Evolutionary conservation across 345 rosid species (phyloP).

Genomic region (Cardamine occulta): DNA sequence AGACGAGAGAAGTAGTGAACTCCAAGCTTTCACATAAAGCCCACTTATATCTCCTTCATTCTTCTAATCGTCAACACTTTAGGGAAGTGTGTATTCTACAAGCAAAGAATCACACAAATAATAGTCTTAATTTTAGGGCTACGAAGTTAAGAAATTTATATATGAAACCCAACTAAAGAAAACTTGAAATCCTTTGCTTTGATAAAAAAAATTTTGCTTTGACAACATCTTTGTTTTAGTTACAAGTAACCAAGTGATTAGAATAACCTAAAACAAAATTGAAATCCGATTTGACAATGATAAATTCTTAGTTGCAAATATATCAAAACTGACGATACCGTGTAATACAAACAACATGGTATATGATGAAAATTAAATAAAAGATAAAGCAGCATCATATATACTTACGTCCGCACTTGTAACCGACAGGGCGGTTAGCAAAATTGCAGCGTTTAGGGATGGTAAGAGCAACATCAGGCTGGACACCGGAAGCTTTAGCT

Average conservation of each 20-base stretch:
- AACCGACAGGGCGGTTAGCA: conserved; percentile 78
- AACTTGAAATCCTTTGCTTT: too few species aligned
- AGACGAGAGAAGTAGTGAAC: conserved; percentile 14
- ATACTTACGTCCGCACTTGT: conserved; percentile 71
- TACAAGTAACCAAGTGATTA: too few species aligned
- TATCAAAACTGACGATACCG: too few species aligned
- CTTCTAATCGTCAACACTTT: conserved; percentile 17
- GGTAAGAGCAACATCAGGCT: conserved; percentile 73
- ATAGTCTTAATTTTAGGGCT: not conserved
- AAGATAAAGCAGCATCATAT: not conserved
- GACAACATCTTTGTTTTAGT: too few species aligned
- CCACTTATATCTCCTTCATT: not conserved
- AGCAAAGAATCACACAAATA: not conserved
- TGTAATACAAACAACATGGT: not conserved
- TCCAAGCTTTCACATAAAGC: not conserved
- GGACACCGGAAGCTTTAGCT: conserved; percentile 67
- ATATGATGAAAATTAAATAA: not conserved
- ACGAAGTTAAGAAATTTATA: not conserved
- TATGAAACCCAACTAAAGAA: too few species aligned
- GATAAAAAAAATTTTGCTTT: too few species aligned
- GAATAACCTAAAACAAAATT: too few species aligned
- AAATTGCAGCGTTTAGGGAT: conserved; percentile 93
- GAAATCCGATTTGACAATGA: too few species aligned
- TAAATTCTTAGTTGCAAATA: too few species aligned
- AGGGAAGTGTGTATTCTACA: conserved; percentile 42